A percentile compares a stretch with the other conserved stretches of the same genome.
These are phyloP conservation scores for Pichia thaimueangensis DNA, from an alignment of 805 yeast genomes.

Conservation along the genomic window DNA sequence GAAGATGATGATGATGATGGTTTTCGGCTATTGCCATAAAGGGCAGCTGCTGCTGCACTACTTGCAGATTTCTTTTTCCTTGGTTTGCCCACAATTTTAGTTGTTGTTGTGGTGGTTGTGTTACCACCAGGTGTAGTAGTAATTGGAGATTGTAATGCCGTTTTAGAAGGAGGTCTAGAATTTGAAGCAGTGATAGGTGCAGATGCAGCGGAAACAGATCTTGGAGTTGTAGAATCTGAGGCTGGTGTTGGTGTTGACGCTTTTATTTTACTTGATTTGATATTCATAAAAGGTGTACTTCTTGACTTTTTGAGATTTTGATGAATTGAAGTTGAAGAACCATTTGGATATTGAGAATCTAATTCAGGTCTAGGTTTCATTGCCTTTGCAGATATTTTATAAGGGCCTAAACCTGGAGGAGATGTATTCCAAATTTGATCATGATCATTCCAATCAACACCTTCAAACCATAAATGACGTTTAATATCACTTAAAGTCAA, in stretches of 20 bases:
- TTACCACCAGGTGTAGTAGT: too few relatives aligned
- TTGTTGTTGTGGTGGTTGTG: too few relatives aligned
- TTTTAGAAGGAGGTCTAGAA: not conserved
- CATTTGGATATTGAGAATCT: conserved; percentile 21
- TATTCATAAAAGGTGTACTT: not conserved
- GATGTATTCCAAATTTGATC: conserved; percentile 48
- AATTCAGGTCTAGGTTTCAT: conserved; percentile 69
- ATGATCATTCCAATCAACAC: conserved; percentile 46
- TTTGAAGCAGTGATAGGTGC: not conserved
- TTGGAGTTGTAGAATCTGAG: not conserved
- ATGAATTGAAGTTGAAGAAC: conserved; percentile 8
- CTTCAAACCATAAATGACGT: conserved; percentile 56
- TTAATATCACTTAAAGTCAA: conserved; percentile 51
- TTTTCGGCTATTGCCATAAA: conserved; percentile 8
- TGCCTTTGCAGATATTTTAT: conserved; percentile 67
- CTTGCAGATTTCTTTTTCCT: conserved; percentile 11
- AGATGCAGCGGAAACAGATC: conserved; percentile 2
- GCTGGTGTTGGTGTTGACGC: not conserved
- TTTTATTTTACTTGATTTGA: not conserved
- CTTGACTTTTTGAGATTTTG: conserved; percentile 8
- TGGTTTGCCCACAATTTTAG: not conserved
- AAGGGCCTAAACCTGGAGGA: conserved; percentile 69
- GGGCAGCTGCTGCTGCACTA: conserved; percentile 21
- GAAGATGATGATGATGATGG: not conserved
- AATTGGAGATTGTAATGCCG: not conserved